Conservation (phyloP, 768 basidiomycete genomes). For the Cystofilobasidium macerans region DNA sequence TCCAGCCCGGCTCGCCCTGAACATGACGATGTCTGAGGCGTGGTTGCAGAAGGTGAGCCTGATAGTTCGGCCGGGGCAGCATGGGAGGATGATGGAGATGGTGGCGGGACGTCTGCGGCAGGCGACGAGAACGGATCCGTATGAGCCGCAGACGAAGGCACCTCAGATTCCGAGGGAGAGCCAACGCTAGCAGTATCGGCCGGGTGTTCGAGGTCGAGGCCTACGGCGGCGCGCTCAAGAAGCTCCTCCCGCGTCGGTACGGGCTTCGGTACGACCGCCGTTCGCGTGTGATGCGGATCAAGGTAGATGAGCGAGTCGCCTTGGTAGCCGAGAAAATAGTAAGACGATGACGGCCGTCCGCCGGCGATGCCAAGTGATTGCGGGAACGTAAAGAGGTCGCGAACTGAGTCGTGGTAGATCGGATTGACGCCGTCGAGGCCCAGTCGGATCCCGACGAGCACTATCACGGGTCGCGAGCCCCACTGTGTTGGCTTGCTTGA, state of each 20-base stretch:
- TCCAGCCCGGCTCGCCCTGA: slow-evolving; percentile 32
- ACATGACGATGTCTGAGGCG: slow-evolving; percentile 39
- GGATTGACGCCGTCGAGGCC: slow-evolving; percentile 91
- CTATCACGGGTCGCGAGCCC: slow-evolving; percentile 74
- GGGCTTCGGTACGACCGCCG: slow-evolving; percentile 2
- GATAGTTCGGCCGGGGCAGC: background rate
- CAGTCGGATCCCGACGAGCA: slow-evolving; percentile 73
- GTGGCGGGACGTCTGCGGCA: no score
- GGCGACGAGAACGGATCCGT: no score
- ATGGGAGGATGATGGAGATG: slow-evolving; percentile 28
- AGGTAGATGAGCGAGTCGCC: slow-evolving; percentile 59
- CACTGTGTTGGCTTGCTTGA: slow-evolving; percentile 41
- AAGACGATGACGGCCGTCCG: slow-evolving; percentile 89
- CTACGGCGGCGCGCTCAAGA: background rate
- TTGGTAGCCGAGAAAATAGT: slow-evolving; percentile 93
- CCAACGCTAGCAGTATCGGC: no score
- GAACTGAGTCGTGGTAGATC: slow-evolving; percentile 74
- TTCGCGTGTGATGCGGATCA: slow-evolving; percentile 38
- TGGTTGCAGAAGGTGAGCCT: slow-evolving; percentile 31
- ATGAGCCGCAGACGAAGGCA: no score
- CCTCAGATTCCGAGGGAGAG: no score
- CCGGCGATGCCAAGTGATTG: slow-evolving; percentile 96
- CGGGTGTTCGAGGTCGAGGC: background rate
- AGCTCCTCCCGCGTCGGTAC: slow-evolving; percentile 2
- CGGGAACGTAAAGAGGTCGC: slow-evolving; percentile 83